Conservation (phyloP, 805 yeast genomes). For the Candida parachauliodes region DNA sequence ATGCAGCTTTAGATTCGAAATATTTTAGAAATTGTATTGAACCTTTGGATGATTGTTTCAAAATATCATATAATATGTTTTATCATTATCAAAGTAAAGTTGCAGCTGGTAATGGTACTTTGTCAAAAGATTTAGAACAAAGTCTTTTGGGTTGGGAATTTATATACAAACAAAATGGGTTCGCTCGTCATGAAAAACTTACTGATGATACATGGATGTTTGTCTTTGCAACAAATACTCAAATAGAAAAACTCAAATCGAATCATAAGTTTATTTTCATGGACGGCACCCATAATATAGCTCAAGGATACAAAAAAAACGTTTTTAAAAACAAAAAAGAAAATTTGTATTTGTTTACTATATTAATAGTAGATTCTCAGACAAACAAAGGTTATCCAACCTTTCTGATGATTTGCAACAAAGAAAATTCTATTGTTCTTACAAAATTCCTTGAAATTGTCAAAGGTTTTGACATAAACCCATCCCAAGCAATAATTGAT, state of each 20-base stretch:
- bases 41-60: not conserved
- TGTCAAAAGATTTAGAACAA: not conserved
- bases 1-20: not conserved
- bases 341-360: not conserved
- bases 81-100: not conserved
- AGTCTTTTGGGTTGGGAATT: not conserved
- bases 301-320: not conserved
- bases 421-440: not conserved
- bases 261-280: not conserved
- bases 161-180: not conserved
- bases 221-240: not conserved
- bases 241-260: not conserved
- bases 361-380: not conserved
- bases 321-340: not conserved
- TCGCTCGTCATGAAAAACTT: not conserved
- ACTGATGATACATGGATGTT: not conserved
- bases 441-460: not conserved
- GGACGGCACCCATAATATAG: not conserved
- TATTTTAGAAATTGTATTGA: not conserved
- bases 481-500: not conserved
- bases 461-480: not conserved
- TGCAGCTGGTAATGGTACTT: not conserved
- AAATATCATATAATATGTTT: not conserved
- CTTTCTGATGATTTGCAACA: not conserved
- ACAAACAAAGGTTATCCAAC: not conserved